Evolutionary conservation across 2,329 filamentous ascomycete species (phyloP).

Genomic region (Periglandula ipomoeae): DNA sequence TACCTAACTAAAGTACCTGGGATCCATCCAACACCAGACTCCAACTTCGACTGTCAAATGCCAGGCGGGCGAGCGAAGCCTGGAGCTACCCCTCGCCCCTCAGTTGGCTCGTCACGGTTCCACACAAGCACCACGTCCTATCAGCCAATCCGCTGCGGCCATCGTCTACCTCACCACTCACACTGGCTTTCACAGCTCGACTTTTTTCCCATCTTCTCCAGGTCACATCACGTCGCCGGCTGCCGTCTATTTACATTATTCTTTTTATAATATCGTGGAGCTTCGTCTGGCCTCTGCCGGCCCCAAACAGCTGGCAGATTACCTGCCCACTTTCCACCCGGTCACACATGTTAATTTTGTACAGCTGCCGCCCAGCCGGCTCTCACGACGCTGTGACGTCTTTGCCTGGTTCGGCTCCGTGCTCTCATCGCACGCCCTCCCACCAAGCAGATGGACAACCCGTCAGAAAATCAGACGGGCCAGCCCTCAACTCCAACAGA

Average conservation of each 20-base stretch:
- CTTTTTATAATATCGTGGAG: background rate
- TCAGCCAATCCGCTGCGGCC: conserved; percentile 24
- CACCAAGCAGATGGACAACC: conserved; percentile 5
- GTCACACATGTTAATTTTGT: conserved; percentile 50
- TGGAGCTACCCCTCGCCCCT: conserved; percentile 6
- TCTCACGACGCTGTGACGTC: conserved; percentile 42
- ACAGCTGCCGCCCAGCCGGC: conserved; percentile 44
- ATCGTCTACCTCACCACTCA: conserved; percentile 8
- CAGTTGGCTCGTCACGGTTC: conserved; percentile 17
- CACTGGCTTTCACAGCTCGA: background rate
- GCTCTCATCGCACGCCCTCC: conserved; percentile 11
- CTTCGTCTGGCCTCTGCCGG: background rate
- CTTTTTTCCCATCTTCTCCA: conserved; percentile 1
- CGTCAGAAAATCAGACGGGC: conserved; percentile 37
- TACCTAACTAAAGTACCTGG: too few species aligned
- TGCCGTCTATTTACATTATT: background rate
- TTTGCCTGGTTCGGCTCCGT: conserved; percentile 36
- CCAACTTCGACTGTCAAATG: too few species aligned
- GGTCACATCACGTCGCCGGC: conserved; percentile 1
- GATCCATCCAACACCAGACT: too few species aligned
- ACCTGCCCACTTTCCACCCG: conserved; percentile 14
- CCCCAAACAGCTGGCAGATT: background rate
- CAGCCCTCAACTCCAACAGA: conserved; percentile 38
- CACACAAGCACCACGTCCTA: conserved; percentile 26
- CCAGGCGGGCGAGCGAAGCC: background rate